Base-by-base conservation (phyloP, 1,284 basidiomycete genomes). In the Ustilago lituana region DNA sequence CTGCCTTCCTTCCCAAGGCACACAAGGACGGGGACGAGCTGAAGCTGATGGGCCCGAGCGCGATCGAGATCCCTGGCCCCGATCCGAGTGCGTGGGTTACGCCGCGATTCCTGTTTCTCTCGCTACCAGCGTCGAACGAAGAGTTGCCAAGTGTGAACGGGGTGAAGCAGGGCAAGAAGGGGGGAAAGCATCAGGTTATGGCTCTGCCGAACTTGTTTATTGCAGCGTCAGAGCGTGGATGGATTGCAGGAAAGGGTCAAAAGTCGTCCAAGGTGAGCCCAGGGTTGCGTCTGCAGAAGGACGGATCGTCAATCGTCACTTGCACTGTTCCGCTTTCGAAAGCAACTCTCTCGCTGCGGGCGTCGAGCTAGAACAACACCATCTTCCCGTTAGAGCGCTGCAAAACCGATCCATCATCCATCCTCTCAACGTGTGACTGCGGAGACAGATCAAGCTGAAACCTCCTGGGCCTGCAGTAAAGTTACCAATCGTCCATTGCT, bases 141-240 rank as follows among this genome's bases (percentile, higher is more conserved):
- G 46, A 58, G 20, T 19, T 50, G 33, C 51, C 55, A 7, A 65
- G 59, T 19, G 17, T 44, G 12, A 46, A 54, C 12, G 31, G 59
- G 12, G 41, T 45, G 7, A 31, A 45, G 5, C 23, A 19, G 10
- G 27, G 19, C 6, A 40, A 38, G 23, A 43, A 56, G 35, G 54
- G 44, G 14, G 50, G 50, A 4, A 66, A 70, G 27, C 62, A 69
- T 32, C 47, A 69, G 17, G 73, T 75, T 6, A 65, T 75, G 57
- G 73, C 73, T 1, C 41, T 75, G 36, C 73, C 73, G 5, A 75
- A 75, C 31, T 37, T 75, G 29, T 75, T 75, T 35, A 41, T 75
- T 14, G 73, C 69, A 5, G 73, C 73, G 7, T 60, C 55, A n/a
- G 69, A 75, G 33, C 35, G 60, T 2, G 73, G 73, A 4, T 75